These are phyloP conservation scores for Colletotrichum chlorophyti DNA, from an alignment of 2,329 filamentous ascomycete genomes.

Conservation along the genomic window DNA sequence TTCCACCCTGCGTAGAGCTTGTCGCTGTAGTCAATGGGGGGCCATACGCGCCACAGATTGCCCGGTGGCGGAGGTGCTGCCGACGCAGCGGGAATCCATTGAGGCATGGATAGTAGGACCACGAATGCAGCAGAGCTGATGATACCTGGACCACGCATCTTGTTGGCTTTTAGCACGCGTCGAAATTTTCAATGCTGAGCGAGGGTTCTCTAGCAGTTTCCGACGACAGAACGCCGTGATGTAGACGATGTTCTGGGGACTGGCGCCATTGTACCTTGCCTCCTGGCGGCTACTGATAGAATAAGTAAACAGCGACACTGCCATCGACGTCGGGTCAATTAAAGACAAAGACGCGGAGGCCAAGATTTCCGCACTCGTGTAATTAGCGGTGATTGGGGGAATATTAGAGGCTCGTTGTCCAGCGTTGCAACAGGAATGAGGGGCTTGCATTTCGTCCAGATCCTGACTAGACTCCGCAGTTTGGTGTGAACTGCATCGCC, in stretches of 20 bases:
- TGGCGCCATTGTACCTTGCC: neutral
- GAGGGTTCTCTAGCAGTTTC: neutral
- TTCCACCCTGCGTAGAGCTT: conserved; percentile 34
- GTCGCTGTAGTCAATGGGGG: conserved; percentile 33
- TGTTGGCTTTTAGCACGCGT: too few species aligned
- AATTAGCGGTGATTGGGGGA: neutral
- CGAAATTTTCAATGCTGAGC: neutral
- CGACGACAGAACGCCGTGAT: neutral
- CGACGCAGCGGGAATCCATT: neutral
- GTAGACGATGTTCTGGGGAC: too few species aligned
- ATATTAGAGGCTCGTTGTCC: neutral
- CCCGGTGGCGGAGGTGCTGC: conserved; percentile 18
- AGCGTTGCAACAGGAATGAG: neutral
- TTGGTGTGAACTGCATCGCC: too few species aligned
- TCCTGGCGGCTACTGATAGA: neutral
- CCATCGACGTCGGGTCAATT: neutral
- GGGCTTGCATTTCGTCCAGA: too few species aligned
- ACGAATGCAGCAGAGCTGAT: too few species aligned
- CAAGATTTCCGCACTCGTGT: neutral
- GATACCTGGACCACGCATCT: neutral
- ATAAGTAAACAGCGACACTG: neutral
- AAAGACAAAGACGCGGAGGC: neutral
- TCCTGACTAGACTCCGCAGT: too few species aligned
- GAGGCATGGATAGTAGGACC: neutral
- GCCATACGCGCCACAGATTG: conserved; percentile 31